phyloP scores from a whole-genome alignment of 495 filamentous ascomycete species.

The Penicilliopsis zonata region DNA sequence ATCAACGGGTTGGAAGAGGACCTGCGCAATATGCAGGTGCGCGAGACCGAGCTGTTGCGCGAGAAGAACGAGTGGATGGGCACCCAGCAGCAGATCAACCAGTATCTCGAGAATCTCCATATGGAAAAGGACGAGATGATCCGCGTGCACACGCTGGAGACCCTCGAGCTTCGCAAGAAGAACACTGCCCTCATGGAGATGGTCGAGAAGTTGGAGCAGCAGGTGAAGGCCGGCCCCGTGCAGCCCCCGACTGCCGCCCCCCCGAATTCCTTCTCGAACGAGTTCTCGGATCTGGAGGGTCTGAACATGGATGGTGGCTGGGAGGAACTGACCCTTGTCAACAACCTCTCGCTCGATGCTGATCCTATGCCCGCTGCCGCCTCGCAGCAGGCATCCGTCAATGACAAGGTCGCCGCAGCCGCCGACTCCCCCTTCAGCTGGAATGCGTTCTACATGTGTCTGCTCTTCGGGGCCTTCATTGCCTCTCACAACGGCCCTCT shows the following conservation, averaged over 20 bases:
- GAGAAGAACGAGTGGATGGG: conserved; percentile 55
- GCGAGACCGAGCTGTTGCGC: conserved; percentile 47
- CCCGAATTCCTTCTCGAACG: conserved; percentile 50
- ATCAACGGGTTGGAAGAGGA: conserved; percentile 75
- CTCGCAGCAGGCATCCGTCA: conserved; percentile 8
- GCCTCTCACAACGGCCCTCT: conserved; percentile 66
- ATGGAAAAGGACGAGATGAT: conserved; percentile 90
- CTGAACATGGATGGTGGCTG: conserved; percentile 67
- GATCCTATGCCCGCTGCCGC: conserved; percentile 18
- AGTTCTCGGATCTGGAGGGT: conserved; percentile 71
- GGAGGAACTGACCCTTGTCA: conserved; percentile 70
- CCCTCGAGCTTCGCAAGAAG: conserved; percentile 90
- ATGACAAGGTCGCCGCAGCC: conserved; percentile 50
- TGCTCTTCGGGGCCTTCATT: conserved; percentile 93
- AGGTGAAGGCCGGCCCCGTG: conserved; percentile 43
- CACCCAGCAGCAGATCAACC: conserved; percentile 58
- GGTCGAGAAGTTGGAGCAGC: conserved; percentile 65
- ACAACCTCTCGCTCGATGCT: conserved; percentile 38
- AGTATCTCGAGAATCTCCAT: conserved; percentile 64
- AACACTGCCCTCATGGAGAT: conserved; percentile 79
- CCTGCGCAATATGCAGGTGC: conserved; percentile 41
- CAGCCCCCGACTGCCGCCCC: conserved; percentile 42
- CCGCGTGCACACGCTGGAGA: conserved; percentile 81
- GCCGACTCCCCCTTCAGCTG: conserved; percentile 43
- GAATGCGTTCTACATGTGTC: conserved; percentile 60